A percentile compares a stretch with the other conserved stretches of the same genome.
phyloP scores from a whole-genome alignment of 2,329 filamentous ascomycete species.

The Fusarium zealandicum region DNA sequence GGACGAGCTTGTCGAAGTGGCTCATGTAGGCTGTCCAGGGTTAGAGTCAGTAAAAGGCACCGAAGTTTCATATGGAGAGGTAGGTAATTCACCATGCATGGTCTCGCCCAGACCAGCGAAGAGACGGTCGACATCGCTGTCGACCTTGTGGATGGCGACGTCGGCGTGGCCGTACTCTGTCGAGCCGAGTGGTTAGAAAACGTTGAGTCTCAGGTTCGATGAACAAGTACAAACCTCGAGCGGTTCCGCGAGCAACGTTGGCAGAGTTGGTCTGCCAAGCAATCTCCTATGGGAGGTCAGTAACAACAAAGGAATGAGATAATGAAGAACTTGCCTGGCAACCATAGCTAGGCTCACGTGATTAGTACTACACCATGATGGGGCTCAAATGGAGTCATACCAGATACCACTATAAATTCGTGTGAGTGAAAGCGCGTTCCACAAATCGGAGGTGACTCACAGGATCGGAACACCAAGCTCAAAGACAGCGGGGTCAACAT shows the following conservation, averaged over 20 bases:
- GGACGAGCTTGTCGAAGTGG: slow-evolving; percentile 84
- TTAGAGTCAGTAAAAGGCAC: neutral
- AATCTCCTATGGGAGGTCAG: too few relatives aligned
- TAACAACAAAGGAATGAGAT: too few relatives aligned
- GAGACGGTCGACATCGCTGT: slow-evolving; percentile 74
- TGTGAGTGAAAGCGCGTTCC: too few relatives aligned
- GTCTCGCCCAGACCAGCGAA: slow-evolving; percentile 78
- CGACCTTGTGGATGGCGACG: slow-evolving; percentile 65
- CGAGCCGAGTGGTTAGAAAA: too few relatives aligned
- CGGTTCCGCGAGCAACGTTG: slow-evolving; percentile 60
- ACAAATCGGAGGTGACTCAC: slow-evolving; percentile 12
- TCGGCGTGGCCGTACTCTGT: slow-evolving; percentile 46
- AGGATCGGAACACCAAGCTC: slow-evolving; percentile 48
- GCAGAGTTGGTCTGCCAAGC: slow-evolving; percentile 69
- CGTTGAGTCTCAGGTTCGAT: too few relatives aligned
- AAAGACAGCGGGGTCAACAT: slow-evolving; percentile 65
- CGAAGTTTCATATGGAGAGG: slow-evolving; percentile 1
- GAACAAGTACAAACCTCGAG: too few relatives aligned
- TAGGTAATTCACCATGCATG: slow-evolving; percentile 59
- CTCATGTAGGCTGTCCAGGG: slow-evolving; percentile 73
- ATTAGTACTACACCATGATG: too few relatives aligned
- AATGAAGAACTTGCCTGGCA: too few relatives aligned
- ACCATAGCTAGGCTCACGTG: slow-evolving; percentile 52
- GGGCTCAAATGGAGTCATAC: too few relatives aligned
- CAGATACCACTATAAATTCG: too few relatives aligned